Base-by-base conservation (phyloP, 2,329 filamentous ascomycete species). In the Cladophialophora psammophila region DNA sequence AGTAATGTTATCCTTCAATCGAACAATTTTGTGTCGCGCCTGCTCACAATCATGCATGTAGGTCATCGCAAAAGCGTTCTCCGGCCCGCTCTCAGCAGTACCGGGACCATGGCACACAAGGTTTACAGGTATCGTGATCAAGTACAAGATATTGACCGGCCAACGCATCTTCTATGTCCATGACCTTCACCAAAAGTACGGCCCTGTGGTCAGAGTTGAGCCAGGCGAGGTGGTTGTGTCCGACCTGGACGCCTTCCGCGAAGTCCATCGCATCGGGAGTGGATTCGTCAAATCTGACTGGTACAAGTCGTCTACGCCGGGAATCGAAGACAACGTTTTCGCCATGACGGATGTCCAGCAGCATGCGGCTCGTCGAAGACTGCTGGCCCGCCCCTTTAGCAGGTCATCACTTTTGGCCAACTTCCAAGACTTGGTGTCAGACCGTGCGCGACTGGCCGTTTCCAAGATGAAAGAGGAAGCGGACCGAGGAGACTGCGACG, bases 401-500 rank as follows among this genome's bases (percentile, higher is more conserved):
- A 80, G 80, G 53, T 75, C 73, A 0, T 76, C 76, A 0, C 69
- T 83, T 36, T 73, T 75, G 42, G 18, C 55, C 1, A 74, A 64
- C 31, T 69, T 77, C 54, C 73, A 78, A 55, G 71, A 73, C 0
- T 59, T 77, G 31, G 75, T 86, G 9, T 70, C 77, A 2, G 70
- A 69, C 0, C 80, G 78, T 18, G 76, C 81, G 0, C 72, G 76
- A 0, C 68, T 83, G 9, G 75, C 83, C 0, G 76, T 87, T 1
- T 36, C 78, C 2, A 77, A 75, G 55, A 86, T 87, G 26, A 73
- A 67, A 0, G 74, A 80, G n/a, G 84, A 87, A 56, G 78, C 81
- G 67, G 64, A 78, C 0, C 78, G 76, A 0, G 84, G 87, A 64
- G 74, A 86, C 0, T 79, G 79, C 65, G 84, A 88, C 66, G 74